Conservation (phyloP, 768 basidiomycete genomes). For the Mycena sanguinolenta region DNA sequence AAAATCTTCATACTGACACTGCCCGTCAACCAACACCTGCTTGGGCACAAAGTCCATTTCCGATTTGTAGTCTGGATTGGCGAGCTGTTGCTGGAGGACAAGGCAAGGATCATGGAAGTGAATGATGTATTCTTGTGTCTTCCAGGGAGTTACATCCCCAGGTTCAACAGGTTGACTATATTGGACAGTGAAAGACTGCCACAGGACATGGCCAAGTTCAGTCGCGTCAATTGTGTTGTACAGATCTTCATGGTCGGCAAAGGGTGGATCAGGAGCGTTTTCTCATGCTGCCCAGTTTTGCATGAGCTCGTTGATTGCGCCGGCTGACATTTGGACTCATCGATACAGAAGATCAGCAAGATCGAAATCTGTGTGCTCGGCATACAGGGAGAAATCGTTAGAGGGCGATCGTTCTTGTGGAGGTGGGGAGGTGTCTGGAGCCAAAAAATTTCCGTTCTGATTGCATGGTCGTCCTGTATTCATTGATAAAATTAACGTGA, state of each 20-base stretch:
- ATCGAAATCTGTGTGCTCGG: background rate
- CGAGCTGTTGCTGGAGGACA: background rate
- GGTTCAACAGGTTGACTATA: slow-evolving; percentile 22
- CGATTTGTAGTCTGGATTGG: background rate
- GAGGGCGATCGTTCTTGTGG: background rate
- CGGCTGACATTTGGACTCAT: background rate
- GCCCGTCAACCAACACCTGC: slow-evolving; percentile 24
- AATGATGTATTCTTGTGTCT: slow-evolving; percentile 36
- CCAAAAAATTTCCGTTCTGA: background rate
- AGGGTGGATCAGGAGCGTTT: slow-evolving; percentile 31
- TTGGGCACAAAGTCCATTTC: slow-evolving; percentile 25
- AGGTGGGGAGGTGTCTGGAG: background rate
- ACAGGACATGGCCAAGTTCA: slow-evolving; percentile 38
- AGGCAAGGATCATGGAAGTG: slow-evolving; percentile 35
- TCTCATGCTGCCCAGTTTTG: background rate
- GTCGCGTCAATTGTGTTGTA: slow-evolving; percentile 41
- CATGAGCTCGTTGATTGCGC: background rate
- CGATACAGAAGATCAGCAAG: slow-evolving; percentile 1
- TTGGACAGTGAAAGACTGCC: slow-evolving; percentile 36
- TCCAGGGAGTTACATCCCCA: slow-evolving; percentile 35
- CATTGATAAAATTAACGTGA: too few relatives aligned
- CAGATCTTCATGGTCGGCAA: slow-evolving; percentile 36
- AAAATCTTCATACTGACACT: slow-evolving; percentile 31
- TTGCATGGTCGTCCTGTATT: background rate
- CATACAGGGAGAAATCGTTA: background rate